A percentile compares a stretch with the other conserved stretches of the same genome.
Evolutionary conservation across 306 rosid species (phyloP).

Genomic region (Citrullus mucosospermus): DNA sequence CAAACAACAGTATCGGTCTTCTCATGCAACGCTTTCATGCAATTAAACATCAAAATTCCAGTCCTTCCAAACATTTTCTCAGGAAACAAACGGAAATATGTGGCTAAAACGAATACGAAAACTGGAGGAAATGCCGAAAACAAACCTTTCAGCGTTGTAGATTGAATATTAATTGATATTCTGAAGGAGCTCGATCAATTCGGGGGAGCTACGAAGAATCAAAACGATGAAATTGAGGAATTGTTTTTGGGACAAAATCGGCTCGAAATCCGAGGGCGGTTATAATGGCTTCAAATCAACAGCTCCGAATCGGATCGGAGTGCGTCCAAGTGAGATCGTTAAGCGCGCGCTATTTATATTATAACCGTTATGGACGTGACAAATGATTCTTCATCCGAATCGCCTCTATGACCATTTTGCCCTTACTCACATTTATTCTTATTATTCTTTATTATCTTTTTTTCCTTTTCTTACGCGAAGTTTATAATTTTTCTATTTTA

Average conservation of each 20-base stretch:
- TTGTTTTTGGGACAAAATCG: neutral
- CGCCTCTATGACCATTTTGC: neutral
- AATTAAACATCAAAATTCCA: neutral
- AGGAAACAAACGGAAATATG: neutral
- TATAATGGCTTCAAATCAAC: neutral
- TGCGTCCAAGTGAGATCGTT: neutral
- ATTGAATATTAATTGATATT: neutral
- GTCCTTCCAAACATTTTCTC: neutral
- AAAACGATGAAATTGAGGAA: neutral
- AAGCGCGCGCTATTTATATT: neutral
- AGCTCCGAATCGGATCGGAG: slow-evolving; percentile 1
- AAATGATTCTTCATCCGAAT: neutral
- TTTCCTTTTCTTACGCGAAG: neutral
- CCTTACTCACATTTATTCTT: neutral
- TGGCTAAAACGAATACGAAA: neutral
- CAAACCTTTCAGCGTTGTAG: neutral
- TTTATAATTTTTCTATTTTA: too few relatives aligned
- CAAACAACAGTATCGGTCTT: neutral
- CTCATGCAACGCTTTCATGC: neutral
- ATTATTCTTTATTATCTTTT: neutral
- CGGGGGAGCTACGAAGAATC: neutral
- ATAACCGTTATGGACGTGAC: neutral
- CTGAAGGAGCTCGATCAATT: slow-evolving; percentile 3
- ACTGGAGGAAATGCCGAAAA: neutral
- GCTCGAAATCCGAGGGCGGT: neutral